Evolutionary conservation across 2,329 filamentous ascomycete genomes (phyloP).

Genomic region (Aspergillus novofumigatus): DNA sequence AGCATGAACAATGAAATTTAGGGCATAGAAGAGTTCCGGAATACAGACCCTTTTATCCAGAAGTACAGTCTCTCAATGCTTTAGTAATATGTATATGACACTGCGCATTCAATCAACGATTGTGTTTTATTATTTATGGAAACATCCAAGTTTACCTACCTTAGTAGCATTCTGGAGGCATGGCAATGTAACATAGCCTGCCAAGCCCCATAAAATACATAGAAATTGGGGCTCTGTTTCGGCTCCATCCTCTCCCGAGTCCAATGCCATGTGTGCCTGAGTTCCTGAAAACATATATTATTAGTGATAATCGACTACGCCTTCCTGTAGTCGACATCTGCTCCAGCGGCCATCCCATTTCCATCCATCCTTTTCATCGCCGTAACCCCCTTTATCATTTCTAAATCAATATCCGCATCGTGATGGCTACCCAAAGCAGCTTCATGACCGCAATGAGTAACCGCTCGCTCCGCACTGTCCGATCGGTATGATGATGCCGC

Average conservation of each 20-base stretch:
- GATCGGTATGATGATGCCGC: constrained; percentile 58
- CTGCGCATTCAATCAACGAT: not conserved
- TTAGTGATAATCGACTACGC: not conserved
- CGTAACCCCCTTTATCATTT: not conserved
- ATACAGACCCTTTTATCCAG: not conserved
- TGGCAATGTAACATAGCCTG: not conserved
- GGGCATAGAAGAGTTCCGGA: not conserved
- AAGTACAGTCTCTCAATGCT: not conserved
- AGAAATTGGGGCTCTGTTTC: not conserved
- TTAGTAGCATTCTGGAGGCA: no score
- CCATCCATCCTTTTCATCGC: constrained; percentile 1
- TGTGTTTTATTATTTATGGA: not conserved
- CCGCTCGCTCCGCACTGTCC: constrained; percentile 81
- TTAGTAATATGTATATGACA: not conserved
- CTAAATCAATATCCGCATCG: not conserved
- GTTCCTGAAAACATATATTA: not conserved
- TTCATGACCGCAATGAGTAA: constrained; percentile 61
- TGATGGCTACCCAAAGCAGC: constrained; percentile 33
- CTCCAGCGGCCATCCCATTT: not conserved
- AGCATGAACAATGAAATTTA: not conserved
- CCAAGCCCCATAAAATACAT: not conserved
- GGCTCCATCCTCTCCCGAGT: not conserved
- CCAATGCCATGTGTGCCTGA: not conserved
- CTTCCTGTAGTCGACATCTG: not conserved
- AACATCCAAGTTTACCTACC: not conserved